A percentile compares a stretch with the other conserved stretches of the same genome.
Conservation (phyloP, 768 basidiomycete species). For the Tylopilus cervinicoccineus region DNA sequence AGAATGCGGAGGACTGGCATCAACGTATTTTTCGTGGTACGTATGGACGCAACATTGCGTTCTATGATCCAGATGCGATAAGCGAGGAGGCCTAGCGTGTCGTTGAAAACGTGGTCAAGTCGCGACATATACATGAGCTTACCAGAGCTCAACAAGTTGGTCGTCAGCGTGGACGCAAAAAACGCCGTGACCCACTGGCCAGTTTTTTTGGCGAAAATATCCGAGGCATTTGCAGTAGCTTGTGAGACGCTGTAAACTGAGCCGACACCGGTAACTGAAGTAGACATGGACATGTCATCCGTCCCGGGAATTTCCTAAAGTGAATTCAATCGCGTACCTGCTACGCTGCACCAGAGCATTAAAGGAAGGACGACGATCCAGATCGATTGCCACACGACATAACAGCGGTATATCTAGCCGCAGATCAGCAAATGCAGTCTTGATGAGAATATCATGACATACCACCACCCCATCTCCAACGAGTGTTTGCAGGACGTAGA, state of each 20-base stretch:
- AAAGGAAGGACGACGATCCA: background rate
- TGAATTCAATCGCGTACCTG: background rate
- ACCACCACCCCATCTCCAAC: background rate
- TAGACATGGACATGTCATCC: background rate
- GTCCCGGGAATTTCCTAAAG: background rate
- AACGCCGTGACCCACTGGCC: background rate
- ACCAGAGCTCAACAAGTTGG: background rate
- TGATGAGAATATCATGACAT: background rate
- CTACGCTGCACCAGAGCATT: constrained; percentile 1
- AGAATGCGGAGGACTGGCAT: background rate
- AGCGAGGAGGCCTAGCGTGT: background rate
- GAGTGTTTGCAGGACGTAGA: background rate
- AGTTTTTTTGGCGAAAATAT: background rate
- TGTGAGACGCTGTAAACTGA: background rate
- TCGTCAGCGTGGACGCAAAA: background rate
- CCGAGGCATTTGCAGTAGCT: background rate
- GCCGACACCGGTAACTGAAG: background rate
- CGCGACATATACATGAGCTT: background rate
- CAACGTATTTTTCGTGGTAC: background rate
- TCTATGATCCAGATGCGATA: background rate
- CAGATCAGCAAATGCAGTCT: background rate
- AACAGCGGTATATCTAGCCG: background rate
- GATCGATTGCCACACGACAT: background rate
- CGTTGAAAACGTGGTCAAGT: background rate
- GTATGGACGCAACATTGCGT: background rate